Conservation (phyloP, 1,139 yeast species). For the Scheffersomyces cryptocercus region DNA sequence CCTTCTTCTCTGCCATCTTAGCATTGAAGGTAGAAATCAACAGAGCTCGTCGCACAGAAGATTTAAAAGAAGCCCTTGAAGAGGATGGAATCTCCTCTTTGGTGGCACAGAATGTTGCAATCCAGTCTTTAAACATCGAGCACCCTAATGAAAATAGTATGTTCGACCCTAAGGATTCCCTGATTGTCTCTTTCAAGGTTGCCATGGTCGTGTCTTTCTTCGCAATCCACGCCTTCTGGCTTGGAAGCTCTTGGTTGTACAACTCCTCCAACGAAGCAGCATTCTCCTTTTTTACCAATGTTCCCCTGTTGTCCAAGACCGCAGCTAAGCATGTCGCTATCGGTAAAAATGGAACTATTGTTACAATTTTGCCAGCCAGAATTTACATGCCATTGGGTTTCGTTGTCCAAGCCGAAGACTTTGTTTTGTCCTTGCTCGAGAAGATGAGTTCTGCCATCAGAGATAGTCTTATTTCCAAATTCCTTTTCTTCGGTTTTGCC, state of each 20-base stretch:
- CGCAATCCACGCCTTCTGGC: constrained; percentile 73
- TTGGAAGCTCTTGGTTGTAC: constrained; percentile 73
- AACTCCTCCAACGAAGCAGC: constrained; percentile 29
- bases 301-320: constrained; percentile 37
- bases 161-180: constrained; percentile 27
- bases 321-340: constrained; percentile 44
- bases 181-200: constrained; percentile 64
- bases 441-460: constrained; percentile 71
- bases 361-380: constrained; percentile 68
- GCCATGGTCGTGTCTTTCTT: constrained; percentile 68
- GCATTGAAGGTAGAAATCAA: constrained; percentile 89
- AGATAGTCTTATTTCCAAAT: constrained; percentile 80
- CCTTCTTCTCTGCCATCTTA: constrained; percentile 84
- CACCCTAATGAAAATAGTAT: constrained; percentile 33
- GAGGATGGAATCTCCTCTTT: constrained; percentile 87
- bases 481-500: constrained; percentile 70
- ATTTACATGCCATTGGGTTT: constrained; percentile 70
- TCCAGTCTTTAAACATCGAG: constrained; percentile 58
- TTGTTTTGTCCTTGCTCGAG: constrained; percentile 52
- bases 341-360: constrained; percentile 53
- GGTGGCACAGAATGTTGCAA: constrained; percentile 61
- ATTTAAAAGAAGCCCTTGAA: constrained; percentile 79
- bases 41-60: constrained; percentile 82
- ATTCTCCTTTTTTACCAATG: constrained; percentile 30
- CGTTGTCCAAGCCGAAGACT: constrained; percentile 67